Evolutionary conservation across 257 asterid genomes (phyloP).

Genomic region (Nicotiana tomentosiformis): DNA sequence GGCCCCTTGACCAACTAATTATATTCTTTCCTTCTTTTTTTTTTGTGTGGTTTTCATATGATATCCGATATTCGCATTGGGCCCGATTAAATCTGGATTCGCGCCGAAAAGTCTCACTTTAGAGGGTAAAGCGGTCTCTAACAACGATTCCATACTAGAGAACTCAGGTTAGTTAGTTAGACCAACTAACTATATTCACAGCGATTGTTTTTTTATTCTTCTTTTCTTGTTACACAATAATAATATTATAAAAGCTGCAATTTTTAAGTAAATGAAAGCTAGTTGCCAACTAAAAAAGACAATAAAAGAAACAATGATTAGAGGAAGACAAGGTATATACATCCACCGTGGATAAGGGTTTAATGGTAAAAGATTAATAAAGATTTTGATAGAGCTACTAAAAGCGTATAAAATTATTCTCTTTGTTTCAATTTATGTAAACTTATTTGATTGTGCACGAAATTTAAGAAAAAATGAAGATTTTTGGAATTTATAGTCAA

Average conservation of each 20-base stretch:
- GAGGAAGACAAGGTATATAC: not conserved
- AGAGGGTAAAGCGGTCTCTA: accelerated
- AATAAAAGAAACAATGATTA: not conserved
- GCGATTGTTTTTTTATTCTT: not conserved
- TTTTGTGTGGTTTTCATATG: no score
- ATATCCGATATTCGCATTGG: no score
- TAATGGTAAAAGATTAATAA: not conserved
- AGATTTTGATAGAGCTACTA: not conserved
- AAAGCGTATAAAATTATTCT: not conserved
- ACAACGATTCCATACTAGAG: no score
- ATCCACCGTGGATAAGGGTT: not conserved
- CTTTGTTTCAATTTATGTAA: no score
- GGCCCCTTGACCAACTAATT: not conserved
- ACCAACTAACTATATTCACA: not conserved
- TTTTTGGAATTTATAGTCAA: no score
- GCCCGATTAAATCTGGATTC: no score
- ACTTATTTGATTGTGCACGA: no score
- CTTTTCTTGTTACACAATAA: not conserved
- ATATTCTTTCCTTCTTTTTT: no score
- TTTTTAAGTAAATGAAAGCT: not conserved
- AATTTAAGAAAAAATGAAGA: no score
- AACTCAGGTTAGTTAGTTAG: not conserved
- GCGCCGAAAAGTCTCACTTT: accelerated
- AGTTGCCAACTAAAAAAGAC: not conserved
- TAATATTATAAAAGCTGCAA: not conserved